A percentile compares a stretch with the other conserved stretches of the same genome.
phyloP scores from a whole-genome alignment of 2,329 filamentous ascomycete genomes.

The Colletotrichum sp. region DNA sequence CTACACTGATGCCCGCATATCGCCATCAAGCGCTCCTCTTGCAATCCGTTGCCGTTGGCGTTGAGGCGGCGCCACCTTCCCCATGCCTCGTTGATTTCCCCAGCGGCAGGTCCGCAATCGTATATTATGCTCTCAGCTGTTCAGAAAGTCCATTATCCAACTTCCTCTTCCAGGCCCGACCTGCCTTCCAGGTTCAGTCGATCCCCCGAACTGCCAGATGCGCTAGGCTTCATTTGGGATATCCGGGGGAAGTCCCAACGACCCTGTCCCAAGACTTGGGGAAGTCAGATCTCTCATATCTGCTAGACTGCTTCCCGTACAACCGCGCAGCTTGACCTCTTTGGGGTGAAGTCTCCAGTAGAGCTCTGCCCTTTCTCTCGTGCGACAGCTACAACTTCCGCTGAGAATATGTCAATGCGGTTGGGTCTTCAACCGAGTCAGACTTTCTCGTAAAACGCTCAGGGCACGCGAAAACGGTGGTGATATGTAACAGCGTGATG shows the following conservation, averaged over 20 bases:
- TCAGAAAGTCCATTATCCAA: background rate
- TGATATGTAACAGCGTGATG: background rate
- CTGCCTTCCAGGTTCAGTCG: slow-evolving; percentile 1
- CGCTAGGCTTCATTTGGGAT: slow-evolving; percentile 10
- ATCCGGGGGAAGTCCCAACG: slow-evolving; percentile 10
- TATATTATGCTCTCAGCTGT: background rate
- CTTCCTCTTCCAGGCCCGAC: slow-evolving; percentile 6
- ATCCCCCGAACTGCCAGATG: background rate
- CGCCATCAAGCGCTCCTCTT: background rate
- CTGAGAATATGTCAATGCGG: background rate
- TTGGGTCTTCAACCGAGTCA: background rate
- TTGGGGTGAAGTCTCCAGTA: background rate
- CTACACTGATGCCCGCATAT: background rate
- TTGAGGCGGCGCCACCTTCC: background rate
- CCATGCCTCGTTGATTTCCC: background rate
- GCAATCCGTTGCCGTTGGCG: background rate
- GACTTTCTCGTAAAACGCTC: background rate
- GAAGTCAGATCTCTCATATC: slow-evolving; percentile 13
- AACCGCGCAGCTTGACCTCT: background rate
- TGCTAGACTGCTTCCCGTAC: background rate
- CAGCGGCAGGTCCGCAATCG: background rate
- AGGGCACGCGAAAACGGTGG: background rate
- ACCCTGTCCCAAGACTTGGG: slow-evolving; percentile 15
- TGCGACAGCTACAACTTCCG: background rate
- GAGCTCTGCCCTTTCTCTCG: background rate